Evolutionary conservation across 164 flowering plant species (phyloP), one percentile per base, ranked within the genome.

Genomic region (Cinnamomum micranthum): DNA sequence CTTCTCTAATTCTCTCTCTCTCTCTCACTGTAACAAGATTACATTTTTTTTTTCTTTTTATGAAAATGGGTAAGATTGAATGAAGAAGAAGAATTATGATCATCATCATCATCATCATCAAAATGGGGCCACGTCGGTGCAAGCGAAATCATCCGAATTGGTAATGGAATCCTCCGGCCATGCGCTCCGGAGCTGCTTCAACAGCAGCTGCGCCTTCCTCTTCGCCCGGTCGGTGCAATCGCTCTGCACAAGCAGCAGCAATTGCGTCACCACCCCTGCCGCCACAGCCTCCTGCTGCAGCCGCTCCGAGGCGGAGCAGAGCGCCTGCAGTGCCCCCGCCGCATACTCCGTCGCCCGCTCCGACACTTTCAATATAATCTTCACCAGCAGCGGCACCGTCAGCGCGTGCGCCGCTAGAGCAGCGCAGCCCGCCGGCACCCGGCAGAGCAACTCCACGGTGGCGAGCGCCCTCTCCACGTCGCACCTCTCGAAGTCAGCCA

Each of bases 291-390:
- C 97, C 50, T 82, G 82, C 79, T 85, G 91, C 52, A 82, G 69
- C 79, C 52, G 76, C 78, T 92, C 95, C 80, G 90, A 83, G 58
- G 84, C 86, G 68, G 94, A 81, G 75, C 97, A 92, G 2, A 95
- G 86, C 41, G 95, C 75, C 47, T 87, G 74, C 72, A 92, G 80
- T 0, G 97, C 94, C 9, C 95, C 98, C 5, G 95, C 89, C 0
- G 98, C 98, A 71, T 88, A 90, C 87, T 95, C 98, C 67, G 97
- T 91, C 72, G 97, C 97, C n/a, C 97, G 75, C 13, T 89, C 97
- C 12, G 98, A 94, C 2, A 95, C 75, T 74, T 88, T 91, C 72
- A 92, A 78, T 1, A 92, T 91, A 4, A 82, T 83, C 78, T 87
- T 92, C 75, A 94, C 98, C 52, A 92, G 81, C 33, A 89, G 64